Evolutionary conservation across 2,329 filamentous ascomycete genomes (phyloP).

Genomic region (Xylaria sp.): DNA sequence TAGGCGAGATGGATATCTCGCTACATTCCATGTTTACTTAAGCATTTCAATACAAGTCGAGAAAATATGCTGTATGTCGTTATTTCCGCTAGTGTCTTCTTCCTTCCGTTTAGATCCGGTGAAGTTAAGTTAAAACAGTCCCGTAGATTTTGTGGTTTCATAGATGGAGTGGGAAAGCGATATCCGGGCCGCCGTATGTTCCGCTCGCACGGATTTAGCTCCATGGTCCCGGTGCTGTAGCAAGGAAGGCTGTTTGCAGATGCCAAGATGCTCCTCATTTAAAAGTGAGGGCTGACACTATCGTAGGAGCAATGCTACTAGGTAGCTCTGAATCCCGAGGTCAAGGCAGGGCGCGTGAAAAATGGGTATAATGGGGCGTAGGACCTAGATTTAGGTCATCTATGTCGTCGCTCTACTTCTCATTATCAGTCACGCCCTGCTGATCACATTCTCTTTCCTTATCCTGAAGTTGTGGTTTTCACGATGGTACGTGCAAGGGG

Average conservation of each 20-base stretch:
- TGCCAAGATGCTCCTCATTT: constrained; percentile 22
- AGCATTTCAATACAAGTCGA: not conserved
- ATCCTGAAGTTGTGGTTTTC: constrained; percentile 9
- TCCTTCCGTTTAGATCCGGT: not conserved
- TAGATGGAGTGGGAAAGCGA: not conserved
- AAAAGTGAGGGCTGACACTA: constrained; percentile 10
- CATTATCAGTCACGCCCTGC: constrained; percentile 3
- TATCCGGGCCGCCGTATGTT: not conserved
- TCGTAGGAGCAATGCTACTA: constrained; percentile 5
- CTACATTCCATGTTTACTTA: not conserved
- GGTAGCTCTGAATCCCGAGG: not conserved
- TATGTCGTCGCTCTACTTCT: not conserved
- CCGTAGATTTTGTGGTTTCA: not conserved
- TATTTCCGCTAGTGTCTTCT: not conserved
- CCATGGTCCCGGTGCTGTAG: not conserved
- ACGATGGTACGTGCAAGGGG: constrained; percentile 20
- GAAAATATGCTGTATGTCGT: not conserved
- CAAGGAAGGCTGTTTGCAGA: not conserved
- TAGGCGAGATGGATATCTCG: constrained; percentile 1
- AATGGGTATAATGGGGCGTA: constrained; percentile 3
- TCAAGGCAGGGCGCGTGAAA: constrained; percentile 1
- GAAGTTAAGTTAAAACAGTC: not conserved
- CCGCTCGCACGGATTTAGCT: not conserved
- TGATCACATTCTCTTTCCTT: not conserved
- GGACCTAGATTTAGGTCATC: not conserved